Evolutionary conservation across 1,139 yeast genomes (phyloP).

Genomic region (Taphrina confusa): DNA sequence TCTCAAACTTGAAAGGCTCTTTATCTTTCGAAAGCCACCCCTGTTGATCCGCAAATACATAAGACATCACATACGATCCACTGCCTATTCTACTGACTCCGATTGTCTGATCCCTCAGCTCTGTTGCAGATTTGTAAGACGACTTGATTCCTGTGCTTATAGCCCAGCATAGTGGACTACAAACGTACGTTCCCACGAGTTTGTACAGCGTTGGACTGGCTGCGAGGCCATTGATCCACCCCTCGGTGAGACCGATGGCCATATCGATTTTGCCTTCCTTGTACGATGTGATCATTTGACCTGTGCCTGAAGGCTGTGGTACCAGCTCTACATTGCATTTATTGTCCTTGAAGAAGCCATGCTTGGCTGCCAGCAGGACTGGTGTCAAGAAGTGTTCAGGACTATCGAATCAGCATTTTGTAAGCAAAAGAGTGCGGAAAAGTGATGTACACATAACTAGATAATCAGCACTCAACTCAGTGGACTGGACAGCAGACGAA

Average conservation of each 20-base stretch:
- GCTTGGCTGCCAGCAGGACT: conserved; percentile 64
- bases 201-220: conserved; percentile 67
- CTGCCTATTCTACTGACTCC: conserved; percentile 90
- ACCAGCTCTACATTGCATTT: conserved; percentile 60
- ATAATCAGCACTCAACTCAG: background rate
- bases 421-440: too few species aligned
- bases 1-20: conserved; percentile 50
- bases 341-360: conserved; percentile 56
- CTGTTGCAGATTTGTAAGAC: conserved; percentile 55
- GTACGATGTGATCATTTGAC: conserved; percentile 75
- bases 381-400: conserved; percentile 95
- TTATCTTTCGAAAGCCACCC: conserved; percentile 44
- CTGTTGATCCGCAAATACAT: conserved; percentile 69
- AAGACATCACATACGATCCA: conserved; percentile 89
- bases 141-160: conserved; percentile 72
- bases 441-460: conserved; percentile 2
- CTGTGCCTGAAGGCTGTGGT: conserved; percentile 84
- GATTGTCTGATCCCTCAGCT: conserved; percentile 64
- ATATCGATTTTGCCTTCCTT: conserved; percentile 63
- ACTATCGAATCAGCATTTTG: background rate
- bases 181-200: conserved; percentile 76
- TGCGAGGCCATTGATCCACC: conserved; percentile 78
- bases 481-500: background rate
- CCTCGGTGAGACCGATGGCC: conserved; percentile 88
- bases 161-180: conserved; percentile 83